Base-by-base conservation (phyloP, 2,329 filamentous ascomycete species). In the Aspergillus terreus region DNA sequence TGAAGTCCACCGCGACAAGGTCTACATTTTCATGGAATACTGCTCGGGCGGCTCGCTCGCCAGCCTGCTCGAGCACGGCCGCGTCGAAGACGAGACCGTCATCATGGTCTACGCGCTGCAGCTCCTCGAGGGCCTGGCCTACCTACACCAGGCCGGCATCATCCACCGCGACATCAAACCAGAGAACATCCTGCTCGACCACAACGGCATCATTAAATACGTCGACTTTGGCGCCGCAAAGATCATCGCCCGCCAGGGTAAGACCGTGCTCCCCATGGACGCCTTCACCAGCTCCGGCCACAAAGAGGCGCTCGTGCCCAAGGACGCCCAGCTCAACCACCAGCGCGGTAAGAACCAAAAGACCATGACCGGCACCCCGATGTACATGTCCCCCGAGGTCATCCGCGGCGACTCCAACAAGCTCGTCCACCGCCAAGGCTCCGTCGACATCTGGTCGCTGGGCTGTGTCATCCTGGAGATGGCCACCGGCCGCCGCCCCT, bases 21-120 rank as follows among this genome's bases (percentile, higher is more conserved):
- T 99, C n/a, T 99, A 97, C 72, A 96, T 99, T 60, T 99, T 99
- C 70, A 99, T 99, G 94, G 94, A 99, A 71, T 97, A 95, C 72
- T 99, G 94, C 71, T 95, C 91, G 4, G 92, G 94, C 47, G 94
- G 94, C 17, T 97, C 92, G 14, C 79, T 99, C 45, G 92, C 94
- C 40, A 88, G 83, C 46, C 76, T 99, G 47, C 78, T 99, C 40
- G 94, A 99, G 70, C 92, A 99, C 66, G 94, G 94, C 11, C 88
- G 94, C 38, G 96, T 99, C 57, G 94, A 96, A 75, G 95, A 97
- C 66, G 94, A 99, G 70, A 94, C 92, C 50, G 92, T 97, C 56
- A 92, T 96, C 55, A 95, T 95, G 84, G 92, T 97, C 40, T 97
- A 97, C 69, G 90, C 90, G 23, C 78, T 97, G 54, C 92, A 97